These are phyloP conservation scores for Vigna angularis DNA, from an alignment of 306 rosid species.

Conservation along the genomic window DNA sequence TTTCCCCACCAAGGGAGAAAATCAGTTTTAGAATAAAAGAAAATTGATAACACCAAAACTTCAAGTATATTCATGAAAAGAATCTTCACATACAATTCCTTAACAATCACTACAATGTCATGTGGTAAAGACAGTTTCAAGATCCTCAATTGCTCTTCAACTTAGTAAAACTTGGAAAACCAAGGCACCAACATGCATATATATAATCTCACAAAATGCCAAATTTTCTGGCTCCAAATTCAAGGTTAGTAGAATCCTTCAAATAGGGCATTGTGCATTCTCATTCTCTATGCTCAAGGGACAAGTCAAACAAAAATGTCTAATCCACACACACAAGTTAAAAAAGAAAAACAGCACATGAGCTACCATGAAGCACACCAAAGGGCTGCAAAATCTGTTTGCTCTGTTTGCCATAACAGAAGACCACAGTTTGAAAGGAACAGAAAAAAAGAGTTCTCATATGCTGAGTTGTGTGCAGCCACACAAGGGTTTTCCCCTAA, in stretches of 20 bases:
- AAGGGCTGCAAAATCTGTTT: constrained; percentile 45
- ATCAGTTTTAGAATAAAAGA: too few species aligned
- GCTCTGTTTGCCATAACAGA: constrained; percentile 62
- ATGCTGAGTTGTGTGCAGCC: constrained; percentile 59
- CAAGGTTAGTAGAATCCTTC: constrained; percentile 29
- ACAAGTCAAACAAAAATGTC: constrained; percentile 32
- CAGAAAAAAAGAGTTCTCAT: constrained; percentile 61
- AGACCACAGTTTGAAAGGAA: constrained; percentile 58
- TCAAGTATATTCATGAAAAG: background rate
- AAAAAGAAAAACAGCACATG: constrained; percentile 23
- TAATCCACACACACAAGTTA: constrained; percentile 8
- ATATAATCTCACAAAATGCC: constrained; percentile 2
- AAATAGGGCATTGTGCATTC: constrained; percentile 30
- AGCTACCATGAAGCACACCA: constrained; percentile 9
- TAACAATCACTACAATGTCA: background rate
- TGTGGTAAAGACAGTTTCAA: background rate
- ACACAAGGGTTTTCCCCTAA: constrained; percentile 57
- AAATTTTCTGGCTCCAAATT: background rate
- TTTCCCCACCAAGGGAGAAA: background rate
- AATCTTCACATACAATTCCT: background rate
- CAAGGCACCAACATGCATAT: constrained; percentile 9
- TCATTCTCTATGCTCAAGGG: background rate
- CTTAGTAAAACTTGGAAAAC: constrained; percentile 13
- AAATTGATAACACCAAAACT: background rate
- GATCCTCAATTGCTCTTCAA: background rate